Evolutionary conservation across 306 rosid genomes (phyloP), one percentile per base, ranked within the genome.

Genomic region (Corylus americana): DNA sequence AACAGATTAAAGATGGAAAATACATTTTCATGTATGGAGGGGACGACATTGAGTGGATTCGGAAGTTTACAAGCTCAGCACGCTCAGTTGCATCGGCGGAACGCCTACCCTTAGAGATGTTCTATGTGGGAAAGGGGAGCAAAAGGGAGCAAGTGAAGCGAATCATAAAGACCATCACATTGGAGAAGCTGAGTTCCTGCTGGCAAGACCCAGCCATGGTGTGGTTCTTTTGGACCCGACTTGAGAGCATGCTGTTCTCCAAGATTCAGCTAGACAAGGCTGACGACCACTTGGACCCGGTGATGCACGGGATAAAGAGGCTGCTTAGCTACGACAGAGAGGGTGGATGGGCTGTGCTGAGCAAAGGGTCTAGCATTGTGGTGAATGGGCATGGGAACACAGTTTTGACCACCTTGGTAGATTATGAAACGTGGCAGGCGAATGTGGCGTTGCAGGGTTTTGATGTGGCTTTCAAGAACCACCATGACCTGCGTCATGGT

Each of bases 211-310:
- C 73, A 3, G 85, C 87, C 77, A 84, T 88, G 91, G 77, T 87
- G 17, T 87, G 93, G 93, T 90, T 87, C 91, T 90, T 87, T 83
- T 90, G 91, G 93, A 88, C 86, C 9, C 79, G 91, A 3, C 82
- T 90, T 0, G 90, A 88, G 72, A 90, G 93, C 90, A 90, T 90
- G 91, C 77, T 87, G 12, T 82, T 84, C 75, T 90, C 93, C 29
- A 90, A 90, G 81, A 83, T 90, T 18, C 91, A 90, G 20, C 85
- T 84, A 8, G 79, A 69, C 14, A 87, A 86, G 62, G 77, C 71
- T 2, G 83, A 87, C 4, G 88, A 86, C 1, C 74, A 74, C 53
- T 0, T 0, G 1, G 90, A 90, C 79, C 74, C 81, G 0, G 80
- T 90, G 64, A 82, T 87, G 83, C 93, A 87, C 4, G 89, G 82